Conservation (phyloP, 805 yeast species). For the Starmerella sp. region DNA sequence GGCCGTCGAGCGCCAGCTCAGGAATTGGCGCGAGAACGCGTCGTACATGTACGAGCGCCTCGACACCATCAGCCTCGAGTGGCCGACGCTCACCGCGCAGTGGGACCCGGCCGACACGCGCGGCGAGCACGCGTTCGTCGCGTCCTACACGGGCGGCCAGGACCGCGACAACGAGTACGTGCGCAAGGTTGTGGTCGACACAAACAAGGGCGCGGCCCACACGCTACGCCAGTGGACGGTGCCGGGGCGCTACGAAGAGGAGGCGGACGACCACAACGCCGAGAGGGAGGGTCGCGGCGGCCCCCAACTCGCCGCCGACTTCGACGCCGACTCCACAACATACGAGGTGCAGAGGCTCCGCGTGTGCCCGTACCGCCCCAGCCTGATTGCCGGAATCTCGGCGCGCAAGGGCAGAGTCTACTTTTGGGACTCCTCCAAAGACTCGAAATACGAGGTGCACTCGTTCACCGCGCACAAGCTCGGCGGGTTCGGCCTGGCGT, state of each 20-base stretch:
- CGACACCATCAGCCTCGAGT: constrained; percentile 15
- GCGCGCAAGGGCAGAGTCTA: constrained; percentile 11
- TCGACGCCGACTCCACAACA: background rate
- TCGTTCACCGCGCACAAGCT: constrained; percentile 34
- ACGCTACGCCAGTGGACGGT: constrained; percentile 8
- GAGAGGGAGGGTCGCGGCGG: background rate
- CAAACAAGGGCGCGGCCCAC: constrained; percentile 10
- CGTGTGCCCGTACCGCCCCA: constrained; percentile 11
- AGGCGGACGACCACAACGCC: background rate
- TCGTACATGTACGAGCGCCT: constrained; percentile 18
- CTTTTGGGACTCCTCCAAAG: constrained; percentile 1
- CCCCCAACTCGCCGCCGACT: background rate
- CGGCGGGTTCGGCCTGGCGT: constrained; percentile 66
- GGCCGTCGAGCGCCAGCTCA: constrained; percentile 9
- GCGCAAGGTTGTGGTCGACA: constrained; percentile 15
- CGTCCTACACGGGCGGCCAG: constrained; percentile 15
- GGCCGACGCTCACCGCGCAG: constrained; percentile 18
- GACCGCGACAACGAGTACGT: constrained; percentile 19
- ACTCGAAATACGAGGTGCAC: too few relatives aligned
- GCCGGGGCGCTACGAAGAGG: background rate
- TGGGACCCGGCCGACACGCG: constrained; percentile 12
- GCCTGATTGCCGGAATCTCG: constrained; percentile 13
- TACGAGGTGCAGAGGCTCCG: constrained; percentile 12
- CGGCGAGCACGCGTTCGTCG: constrained; percentile 14
- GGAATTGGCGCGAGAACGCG: constrained; percentile 20